Evolutionary conservation across 352 stramenopile genomes (phyloP).

Genomic region (Phytophthora melonis): DNA sequence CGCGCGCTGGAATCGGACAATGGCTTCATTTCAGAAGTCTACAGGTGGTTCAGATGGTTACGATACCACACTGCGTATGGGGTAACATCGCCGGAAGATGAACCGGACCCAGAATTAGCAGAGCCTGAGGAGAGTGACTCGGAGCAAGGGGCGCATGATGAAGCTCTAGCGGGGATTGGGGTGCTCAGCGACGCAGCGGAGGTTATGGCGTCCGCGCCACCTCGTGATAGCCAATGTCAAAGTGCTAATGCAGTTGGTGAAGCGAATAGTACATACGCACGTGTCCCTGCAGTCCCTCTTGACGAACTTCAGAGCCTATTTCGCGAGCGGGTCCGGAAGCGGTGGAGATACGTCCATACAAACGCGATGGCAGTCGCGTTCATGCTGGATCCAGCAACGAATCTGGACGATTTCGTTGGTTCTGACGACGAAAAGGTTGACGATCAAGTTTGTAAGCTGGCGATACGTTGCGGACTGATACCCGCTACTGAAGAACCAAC

Average conservation of each 20-base stretch:
- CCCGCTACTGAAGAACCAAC: not conserved
- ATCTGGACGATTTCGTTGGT: slow-evolving; percentile 11
- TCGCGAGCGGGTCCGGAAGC: slow-evolving; percentile 10
- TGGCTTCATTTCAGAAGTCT: slow-evolving; percentile 8
- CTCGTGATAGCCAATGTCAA: too few species aligned
- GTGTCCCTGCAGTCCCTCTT: not conserved
- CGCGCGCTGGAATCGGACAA: not conserved
- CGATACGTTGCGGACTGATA: slow-evolving; percentile 13
- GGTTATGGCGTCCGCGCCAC: not conserved
- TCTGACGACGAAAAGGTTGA: slow-evolving; percentile 10
- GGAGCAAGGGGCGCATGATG: not conserved
- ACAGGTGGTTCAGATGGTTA: too few species aligned
- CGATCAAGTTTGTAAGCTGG: too few species aligned
- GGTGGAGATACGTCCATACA: slow-evolving; percentile 20
- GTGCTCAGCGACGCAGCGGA: not conserved
- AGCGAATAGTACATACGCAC: too few species aligned
- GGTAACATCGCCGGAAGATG: too few species aligned
- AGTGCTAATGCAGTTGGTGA: not conserved
- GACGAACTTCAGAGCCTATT: slow-evolving; percentile 9
- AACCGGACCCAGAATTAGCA: too few species aligned
- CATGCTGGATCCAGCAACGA: not conserved
- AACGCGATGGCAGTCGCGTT: not conserved
- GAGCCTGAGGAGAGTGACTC: too few species aligned
- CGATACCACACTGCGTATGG: too few species aligned
- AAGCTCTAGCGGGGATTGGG: not conserved